A percentile compares a stretch with the other conserved stretches of the same genome.
Evolutionary conservation across 164 flowering plant species (phyloP).

Genomic region (Berberis vulgaris): DNA sequence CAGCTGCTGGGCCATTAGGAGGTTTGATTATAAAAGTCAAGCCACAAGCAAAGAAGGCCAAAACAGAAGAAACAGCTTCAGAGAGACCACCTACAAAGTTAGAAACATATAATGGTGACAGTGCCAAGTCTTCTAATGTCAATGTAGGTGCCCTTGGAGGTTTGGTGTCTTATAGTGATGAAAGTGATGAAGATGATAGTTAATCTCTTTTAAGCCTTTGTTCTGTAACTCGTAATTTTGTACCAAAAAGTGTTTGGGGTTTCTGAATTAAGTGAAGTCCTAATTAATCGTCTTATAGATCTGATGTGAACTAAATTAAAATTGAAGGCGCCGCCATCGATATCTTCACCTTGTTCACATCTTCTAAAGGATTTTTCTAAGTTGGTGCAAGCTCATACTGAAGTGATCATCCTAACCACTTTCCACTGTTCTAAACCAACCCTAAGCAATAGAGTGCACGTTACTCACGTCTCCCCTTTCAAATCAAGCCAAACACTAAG

Average conservation of each 20-base stretch:
- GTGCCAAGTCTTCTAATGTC: constrained; percentile 12
- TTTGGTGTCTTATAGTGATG: constrained; percentile 84
- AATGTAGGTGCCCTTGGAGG: constrained; percentile 15
- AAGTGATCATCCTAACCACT: not conserved
- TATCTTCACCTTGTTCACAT: no score
- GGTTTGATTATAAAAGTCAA: constrained; percentile 55
- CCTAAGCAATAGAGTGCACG: not conserved
- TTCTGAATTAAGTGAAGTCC: no score
- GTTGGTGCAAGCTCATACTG: not conserved
- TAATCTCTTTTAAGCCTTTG: not conserved
- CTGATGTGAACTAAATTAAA: no score
- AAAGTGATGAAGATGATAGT: constrained; percentile 62
- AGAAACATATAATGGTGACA: constrained; percentile 15
- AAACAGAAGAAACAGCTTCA: constrained; percentile 25
- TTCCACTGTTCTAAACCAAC: not conserved
- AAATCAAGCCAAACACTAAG: not conserved
- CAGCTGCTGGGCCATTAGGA: constrained; percentile 37
- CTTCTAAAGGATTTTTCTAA: no score
- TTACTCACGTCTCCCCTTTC: not conserved
- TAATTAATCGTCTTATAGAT: no score
- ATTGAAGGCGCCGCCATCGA: no score
- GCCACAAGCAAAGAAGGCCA: constrained; percentile 76
- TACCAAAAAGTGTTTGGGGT: no score
- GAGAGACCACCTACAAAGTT: constrained; percentile 15
- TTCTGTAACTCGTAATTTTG: not conserved